Base-by-base conservation (phyloP, 116 monocot species). In the Posidonia oceanica region DNA sequence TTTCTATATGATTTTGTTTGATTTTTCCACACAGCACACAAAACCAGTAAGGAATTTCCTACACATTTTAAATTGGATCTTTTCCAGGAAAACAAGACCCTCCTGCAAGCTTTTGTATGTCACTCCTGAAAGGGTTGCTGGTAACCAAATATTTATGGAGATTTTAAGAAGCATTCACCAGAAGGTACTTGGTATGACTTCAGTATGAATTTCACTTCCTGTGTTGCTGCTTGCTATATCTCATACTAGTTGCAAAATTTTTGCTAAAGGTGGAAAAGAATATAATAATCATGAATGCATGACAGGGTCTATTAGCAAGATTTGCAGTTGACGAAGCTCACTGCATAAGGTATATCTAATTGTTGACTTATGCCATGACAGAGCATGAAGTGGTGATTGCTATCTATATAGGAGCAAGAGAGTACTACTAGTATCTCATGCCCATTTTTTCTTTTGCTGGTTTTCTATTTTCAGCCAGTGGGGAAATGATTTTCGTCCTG, bases 401-500 rank as follows among this genome's bases (percentile, higher is more conserved):
- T 60, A 29, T 22, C 29, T 60, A 5, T 59, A 23, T 23, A 0
- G 60, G 60, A 60, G 5, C 60, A 22, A 60, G 8, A 10, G 60
- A 60, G 22, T 22, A 48, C 8, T 20, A 66, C 7, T 20, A 20
- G 48, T 57, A 21, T 55, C 8, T 14, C 2, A 51, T 58, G 8
- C 7, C 36, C 36, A 39, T 39, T 7, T 58, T 68, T 68, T 51
- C 53, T 68, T 40, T 55, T 68, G 36, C 36, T n/a, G 18, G 54
- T 54, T 36, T 78, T 55, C 59, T 63, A 17, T 74, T 77, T 72
- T 14, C 67, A 97, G 97, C 63, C 97, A 97, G 75, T 97, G 97
- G 92, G 97, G 92, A 15, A 89, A 97, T 80, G 97, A 97, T 78
- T 97, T 97, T 80, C 91, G 89, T 51, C 97, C 97, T 58, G 97